Base-by-base conservation (phyloP, 2,329 filamentous ascomycete genomes). In the Aspergillus luchuensis region DNA sequence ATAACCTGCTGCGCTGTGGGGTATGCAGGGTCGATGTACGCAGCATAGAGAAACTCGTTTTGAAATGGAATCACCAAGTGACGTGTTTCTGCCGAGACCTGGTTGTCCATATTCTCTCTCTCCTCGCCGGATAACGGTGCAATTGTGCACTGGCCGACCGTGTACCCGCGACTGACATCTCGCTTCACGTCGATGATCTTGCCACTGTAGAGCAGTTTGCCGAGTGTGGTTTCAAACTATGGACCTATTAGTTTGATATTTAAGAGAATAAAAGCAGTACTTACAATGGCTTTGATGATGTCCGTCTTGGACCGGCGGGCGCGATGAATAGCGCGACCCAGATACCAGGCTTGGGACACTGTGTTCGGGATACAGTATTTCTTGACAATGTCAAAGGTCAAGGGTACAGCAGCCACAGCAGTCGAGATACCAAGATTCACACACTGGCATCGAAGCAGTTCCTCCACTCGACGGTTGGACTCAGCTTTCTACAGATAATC, bases 131-230 rank as follows among this genome's bases (percentile, higher is more conserved):
- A 58, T 8, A 74, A 61, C 1, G 73, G 73, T 1, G 67, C 71
- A 33, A 75, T 65, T 6, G 69, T 65, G 57, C 70, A 71, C 17
- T 67, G 61, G 8, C 73, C 73, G 69, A 73, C 79, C 64, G 64
- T 80, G 71, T 76, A 79, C 67, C 70, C 78, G 61, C 45, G 77
- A 59, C 69, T 72, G 36, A 74, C 62, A 5, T 72, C 67, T 19
- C 79, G 72, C 45, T 77, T 75, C 2, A 81, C 79, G 25, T 78
- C 78, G 8, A 80, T 71, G 39, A 81, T 78, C 61, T 81, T 81
- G 25, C 79, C 79, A 39, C 76, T 78, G 67, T 79, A 81, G 1
- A 81, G 67, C 1, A 80, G 71, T 28, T 72, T 70, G 1, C 75
- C 78, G 2, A 67, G 65, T 2, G 59, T 63, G 17, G 66, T 68